Evolutionary conservation across 2,329 filamentous ascomycete species (phyloP), one percentile per base, ranked within the genome.

Genomic region (Sporothrix sp.): DNA sequence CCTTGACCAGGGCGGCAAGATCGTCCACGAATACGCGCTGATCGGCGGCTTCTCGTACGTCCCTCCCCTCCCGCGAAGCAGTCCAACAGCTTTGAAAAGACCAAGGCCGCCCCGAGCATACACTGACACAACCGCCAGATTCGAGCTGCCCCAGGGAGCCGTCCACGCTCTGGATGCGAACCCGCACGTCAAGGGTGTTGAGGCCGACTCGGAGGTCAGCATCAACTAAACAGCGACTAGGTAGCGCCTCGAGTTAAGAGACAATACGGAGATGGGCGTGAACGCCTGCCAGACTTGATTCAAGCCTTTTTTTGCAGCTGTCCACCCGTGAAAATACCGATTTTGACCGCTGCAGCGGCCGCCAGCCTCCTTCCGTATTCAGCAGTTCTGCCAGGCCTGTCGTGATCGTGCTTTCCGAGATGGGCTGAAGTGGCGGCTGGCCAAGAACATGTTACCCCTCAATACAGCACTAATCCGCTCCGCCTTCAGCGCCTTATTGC

Each of bases 41-140:
- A 89, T 95, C 76, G 94, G 91, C 73, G 90, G 85, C 52, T 96
- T 96, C 73, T 83, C 86, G 91, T 96, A 81, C 59, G 86, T 49
- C 23, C n/a, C 23, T 10, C n/a, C 28, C 3, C 14, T 21, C 13
- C n/a, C 7, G 16, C n/a, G 13, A 44, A 36, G 7, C 28, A 35
- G 10, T 3, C n/a, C n/a, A n/a, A n/a, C n/a, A n/a, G n/a, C n/a
- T n/a, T n/a, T n/a, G n/a, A n/a, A n/a, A n/a, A n/a, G n/a, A n/a
- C n/a, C n/a, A n/a, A n/a, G n/a, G n/a, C n/a, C n/a, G n/a, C n/a
- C n/a, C n/a, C 5, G 20, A 16, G 25, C 21, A 27, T 3, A 4
- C 20, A 7, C 39, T 37, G 16, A 38, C 11, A 11, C 11, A 30
- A 23, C 6, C 7, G 11, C 44, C 54, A 95, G 90, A 46, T 88